Conservation (phyloP, 768 basidiomycete genomes). For the Filobasidium wieringae region DNA sequence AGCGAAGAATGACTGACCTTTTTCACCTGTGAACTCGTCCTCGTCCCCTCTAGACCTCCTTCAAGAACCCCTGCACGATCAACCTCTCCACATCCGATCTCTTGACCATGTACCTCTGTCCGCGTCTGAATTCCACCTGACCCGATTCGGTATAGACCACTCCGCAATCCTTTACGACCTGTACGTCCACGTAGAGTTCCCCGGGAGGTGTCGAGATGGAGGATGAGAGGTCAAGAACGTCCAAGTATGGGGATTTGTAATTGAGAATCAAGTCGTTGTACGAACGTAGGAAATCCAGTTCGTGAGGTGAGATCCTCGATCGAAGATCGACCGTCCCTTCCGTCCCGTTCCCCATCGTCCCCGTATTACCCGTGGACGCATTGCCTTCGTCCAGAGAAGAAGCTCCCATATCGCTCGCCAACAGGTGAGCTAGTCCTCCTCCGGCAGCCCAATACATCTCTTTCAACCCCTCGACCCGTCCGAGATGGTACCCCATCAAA, state of each 20-base stretch:
- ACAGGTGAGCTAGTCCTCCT: conserved; percentile 74
- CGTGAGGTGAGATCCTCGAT: conserved; percentile 34
- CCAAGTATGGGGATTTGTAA: conserved; percentile 70
- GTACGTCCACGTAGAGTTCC: conserved; percentile 76
- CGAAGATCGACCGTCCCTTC: conserved; percentile 23
- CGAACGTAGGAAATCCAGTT: conserved; percentile 66
- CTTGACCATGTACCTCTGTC: conserved; percentile 77
- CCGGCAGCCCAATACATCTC: conserved; percentile 75
- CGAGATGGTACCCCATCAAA: conserved; percentile 80
- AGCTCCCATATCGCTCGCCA: conserved; percentile 35
- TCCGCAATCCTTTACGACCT: conserved; percentile 78
- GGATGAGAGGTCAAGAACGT: conserved; percentile 69
- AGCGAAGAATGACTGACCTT: too few relatives aligned
- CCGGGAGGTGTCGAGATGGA: conserved; percentile 59
- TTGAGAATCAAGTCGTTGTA: conserved; percentile 72
- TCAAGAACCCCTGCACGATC: conserved; percentile 83
- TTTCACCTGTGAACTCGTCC: too few relatives aligned
- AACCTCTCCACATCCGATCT: conserved; percentile 84
- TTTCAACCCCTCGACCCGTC: conserved; percentile 68
- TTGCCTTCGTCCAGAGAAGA: conserved; percentile 5
- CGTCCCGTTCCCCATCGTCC: not conserved
- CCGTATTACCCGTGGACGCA: not conserved
- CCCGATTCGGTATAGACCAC: conserved; percentile 85
- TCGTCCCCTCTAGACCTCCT: conserved; percentile 52
- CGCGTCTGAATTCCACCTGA: conserved; percentile 73